Evolutionary conservation across 768 basidiomycete species (phyloP).

Genomic region (Pleurotus cornucopiae): DNA sequence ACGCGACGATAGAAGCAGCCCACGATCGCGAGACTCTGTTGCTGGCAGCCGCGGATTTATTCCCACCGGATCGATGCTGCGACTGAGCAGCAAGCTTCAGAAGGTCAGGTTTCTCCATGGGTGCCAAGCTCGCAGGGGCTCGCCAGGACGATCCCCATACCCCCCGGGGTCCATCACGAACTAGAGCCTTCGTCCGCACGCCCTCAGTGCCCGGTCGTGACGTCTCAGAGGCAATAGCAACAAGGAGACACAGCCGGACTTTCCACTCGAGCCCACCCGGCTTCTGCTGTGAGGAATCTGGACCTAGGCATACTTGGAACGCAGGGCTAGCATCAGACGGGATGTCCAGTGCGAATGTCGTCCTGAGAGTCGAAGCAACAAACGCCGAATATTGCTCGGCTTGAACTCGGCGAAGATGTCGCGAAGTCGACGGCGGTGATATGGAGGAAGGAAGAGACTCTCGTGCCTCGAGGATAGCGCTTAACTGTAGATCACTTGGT

Average conservation of each 20-base stretch:
- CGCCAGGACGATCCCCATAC: constrained; percentile 73
- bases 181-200: constrained; percentile 48
- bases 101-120: constrained; percentile 44
- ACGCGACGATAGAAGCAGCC: constrained; percentile 33
- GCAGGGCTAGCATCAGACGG: constrained; percentile 89
- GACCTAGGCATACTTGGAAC: constrained; percentile 63
- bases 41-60: constrained; percentile 1
- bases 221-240: constrained; percentile 56
- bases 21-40: constrained; percentile 25
- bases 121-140: constrained; percentile 54
- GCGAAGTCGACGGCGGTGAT: constrained; percentile 39
- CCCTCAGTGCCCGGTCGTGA: constrained; percentile 44
- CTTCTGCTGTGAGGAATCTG: constrained; percentile 13
- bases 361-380: constrained; percentile 65
- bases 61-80: not conserved
- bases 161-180: constrained; percentile 54
- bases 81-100: constrained; percentile 4
- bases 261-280: constrained; percentile 88
- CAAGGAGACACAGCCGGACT: constrained; percentile 81
- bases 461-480: constrained; percentile 85
- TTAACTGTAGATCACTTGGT: constrained; percentile 47
- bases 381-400: constrained; percentile 84
- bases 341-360: constrained; percentile 87
- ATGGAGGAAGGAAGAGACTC: constrained; percentile 72
- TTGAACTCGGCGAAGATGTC: constrained; percentile 68